These are phyloP conservation scores for Parascedosporium putredinis DNA, from an alignment of 2,329 filamentous ascomycete genomes.

Conservation along the genomic window DNA sequence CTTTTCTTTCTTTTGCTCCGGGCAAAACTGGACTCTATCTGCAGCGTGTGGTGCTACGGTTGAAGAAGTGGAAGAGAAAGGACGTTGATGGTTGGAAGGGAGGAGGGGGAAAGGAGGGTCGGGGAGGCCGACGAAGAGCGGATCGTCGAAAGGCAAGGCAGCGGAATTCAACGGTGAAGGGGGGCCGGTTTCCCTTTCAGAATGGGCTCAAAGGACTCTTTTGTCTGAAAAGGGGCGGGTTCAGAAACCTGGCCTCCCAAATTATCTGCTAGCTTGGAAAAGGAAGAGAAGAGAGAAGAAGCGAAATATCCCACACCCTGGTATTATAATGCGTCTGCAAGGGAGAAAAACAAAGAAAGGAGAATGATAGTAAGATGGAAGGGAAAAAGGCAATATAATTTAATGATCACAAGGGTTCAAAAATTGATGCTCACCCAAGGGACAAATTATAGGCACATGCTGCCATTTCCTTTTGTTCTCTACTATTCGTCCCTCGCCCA, in stretches of 20 bases:
- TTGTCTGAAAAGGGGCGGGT: background rate
- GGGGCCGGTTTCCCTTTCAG: too few relatives aligned
- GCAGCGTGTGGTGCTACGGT: too few relatives aligned
- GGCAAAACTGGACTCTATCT: too few relatives aligned
- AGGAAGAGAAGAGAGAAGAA: background rate
- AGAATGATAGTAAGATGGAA: background rate
- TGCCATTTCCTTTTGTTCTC: too few relatives aligned
- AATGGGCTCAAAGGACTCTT: too few relatives aligned
- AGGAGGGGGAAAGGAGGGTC: too few relatives aligned
- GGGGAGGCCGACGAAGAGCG: background rate
- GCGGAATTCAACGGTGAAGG: background rate
- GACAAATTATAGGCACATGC: background rate
- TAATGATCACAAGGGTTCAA: too few relatives aligned
- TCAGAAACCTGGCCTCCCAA: background rate
- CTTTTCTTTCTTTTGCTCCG: too few relatives aligned
- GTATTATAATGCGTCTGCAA: background rate
- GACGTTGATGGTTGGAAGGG: too few relatives aligned
- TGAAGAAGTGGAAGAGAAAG: too few relatives aligned
- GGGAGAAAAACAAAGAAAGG: background rate
- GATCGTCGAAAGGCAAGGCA: background rate
- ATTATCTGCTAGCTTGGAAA: background rate
- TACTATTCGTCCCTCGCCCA: background rate
- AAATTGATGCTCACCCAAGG: too few relatives aligned
- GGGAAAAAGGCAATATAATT: too few relatives aligned
- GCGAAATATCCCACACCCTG: constrained; percentile 1